phyloP scores from a whole-genome alignment of 495 filamentous ascomycete genomes.

The Tricharina praecox region DNA sequence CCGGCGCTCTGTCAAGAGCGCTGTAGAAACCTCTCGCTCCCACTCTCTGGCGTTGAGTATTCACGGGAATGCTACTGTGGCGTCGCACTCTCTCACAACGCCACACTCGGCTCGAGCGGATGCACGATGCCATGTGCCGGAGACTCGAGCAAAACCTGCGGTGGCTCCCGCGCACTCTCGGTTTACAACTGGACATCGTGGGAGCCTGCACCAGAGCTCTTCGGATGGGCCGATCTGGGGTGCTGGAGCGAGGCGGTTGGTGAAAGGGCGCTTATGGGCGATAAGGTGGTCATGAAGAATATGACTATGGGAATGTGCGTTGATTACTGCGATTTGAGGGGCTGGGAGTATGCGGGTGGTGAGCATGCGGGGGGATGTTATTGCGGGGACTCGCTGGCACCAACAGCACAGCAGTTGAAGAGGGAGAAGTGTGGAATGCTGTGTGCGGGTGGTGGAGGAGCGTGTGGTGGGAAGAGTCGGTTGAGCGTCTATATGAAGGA shows the following conservation, averaged over 20 bases:
- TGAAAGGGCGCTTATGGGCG: neutral
- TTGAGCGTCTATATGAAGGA: neutral
- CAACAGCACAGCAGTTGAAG: neutral
- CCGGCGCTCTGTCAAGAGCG: constrained; percentile 40
- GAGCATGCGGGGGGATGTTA: neutral
- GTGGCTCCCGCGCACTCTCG: constrained; percentile 7
- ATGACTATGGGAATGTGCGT: neutral
- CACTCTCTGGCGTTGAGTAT: constrained; percentile 50
- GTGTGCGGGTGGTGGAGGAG: neutral
- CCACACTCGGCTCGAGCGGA: constrained; percentile 9
- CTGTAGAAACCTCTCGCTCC: constrained; percentile 27
- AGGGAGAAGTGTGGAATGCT: neutral
- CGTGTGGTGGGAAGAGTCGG: neutral
- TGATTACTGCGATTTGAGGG: neutral
- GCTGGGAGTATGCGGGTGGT: neutral
- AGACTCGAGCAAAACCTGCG: constrained; percentile 11
- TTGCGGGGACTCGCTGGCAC: neutral
- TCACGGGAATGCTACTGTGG: constrained; percentile 55
- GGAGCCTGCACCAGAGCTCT: neutral
- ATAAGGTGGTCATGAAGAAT: neutral
- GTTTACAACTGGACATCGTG: constrained; percentile 2
- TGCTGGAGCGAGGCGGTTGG: neutral
- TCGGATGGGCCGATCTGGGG: neutral
- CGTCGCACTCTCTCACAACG: constrained; percentile 27
- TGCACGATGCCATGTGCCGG: constrained; percentile 18